Percentiles rank a stretch among this genome's conserved stretches.
phyloP scores from a whole-genome alignment of 371 early-diverging fungal genomes.

The Lichtheimia ornata region DNA sequence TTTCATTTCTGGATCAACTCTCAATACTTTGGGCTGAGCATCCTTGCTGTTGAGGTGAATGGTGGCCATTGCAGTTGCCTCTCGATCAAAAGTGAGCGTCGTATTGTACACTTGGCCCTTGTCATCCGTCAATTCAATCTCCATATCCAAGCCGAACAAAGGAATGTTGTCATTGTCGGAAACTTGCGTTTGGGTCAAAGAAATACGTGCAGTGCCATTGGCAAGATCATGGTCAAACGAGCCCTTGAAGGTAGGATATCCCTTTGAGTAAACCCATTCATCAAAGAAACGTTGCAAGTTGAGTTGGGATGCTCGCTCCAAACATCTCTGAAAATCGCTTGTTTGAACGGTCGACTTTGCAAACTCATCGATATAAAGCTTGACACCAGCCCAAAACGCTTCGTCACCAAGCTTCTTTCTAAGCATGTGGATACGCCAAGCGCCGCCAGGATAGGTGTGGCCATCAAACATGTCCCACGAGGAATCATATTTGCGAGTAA shows the following conservation, averaged over 20 bases:
- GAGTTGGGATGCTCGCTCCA: constrained; percentile 53
- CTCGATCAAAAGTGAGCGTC: constrained; percentile 32
- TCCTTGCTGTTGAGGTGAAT: constrained; percentile 17
- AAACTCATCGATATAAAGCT: constrained; percentile 41
- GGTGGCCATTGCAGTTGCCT: constrained; percentile 15
- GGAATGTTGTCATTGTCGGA: constrained; percentile 46
- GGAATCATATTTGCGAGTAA: constrained; percentile 51
- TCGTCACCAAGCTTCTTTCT: constrained; percentile 51
- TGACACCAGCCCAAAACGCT: constrained; percentile 55
- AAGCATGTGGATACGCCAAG: constrained; percentile 59
- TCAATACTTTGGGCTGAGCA: constrained; percentile 32
- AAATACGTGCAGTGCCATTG: constrained; percentile 28
- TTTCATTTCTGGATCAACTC: constrained; percentile 56
- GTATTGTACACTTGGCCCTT: constrained; percentile 22
- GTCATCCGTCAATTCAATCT: constrained; percentile 47
- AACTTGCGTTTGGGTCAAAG: constrained; percentile 47
- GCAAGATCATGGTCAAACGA: constrained; percentile 32
- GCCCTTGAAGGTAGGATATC: constrained; percentile 56
- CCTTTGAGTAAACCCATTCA: constrained; percentile 62
- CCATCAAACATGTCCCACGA: constrained; percentile 58
- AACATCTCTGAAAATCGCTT: constrained; percentile 50
- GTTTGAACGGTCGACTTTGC: constrained; percentile 49
- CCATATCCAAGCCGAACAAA: constrained; percentile 51
- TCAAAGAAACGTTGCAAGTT: constrained; percentile 65
- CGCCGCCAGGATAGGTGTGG: constrained; percentile 61